A percentile compares a stretch with the other conserved stretches of the same genome.
phyloP scores from a whole-genome alignment of 257 asterid genomes.

The Mitragyna speciosa region DNA sequence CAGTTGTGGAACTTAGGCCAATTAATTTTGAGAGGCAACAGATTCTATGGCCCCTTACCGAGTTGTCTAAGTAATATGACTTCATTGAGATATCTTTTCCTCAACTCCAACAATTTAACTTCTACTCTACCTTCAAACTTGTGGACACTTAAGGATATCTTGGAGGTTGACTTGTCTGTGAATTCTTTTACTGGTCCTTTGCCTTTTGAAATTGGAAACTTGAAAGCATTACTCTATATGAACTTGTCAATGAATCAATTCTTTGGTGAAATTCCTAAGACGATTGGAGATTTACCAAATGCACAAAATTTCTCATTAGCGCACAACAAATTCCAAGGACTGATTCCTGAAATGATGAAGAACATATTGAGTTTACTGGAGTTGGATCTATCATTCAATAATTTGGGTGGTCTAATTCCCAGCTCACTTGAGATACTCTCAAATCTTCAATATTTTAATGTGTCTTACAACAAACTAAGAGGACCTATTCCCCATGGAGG shows the following conservation, averaged over 20 bases:
- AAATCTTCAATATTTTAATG: neutral
- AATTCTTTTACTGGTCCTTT: slow-evolving; percentile 3
- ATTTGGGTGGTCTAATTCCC: neutral
- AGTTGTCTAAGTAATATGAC: neutral
- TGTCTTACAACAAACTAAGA: neutral
- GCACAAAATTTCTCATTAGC: neutral
- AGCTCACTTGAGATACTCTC: neutral
- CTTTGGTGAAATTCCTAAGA: neutral
- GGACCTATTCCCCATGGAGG: neutral
- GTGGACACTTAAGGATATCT: neutral
- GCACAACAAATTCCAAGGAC: slow-evolving; percentile 5
- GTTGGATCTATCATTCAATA: neutral
- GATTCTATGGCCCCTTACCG: neutral
- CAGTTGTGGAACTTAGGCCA: neutral
- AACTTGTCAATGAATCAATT: neutral
- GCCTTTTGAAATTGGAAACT: neutral
- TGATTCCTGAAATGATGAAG: neutral
- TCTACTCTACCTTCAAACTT: neutral
- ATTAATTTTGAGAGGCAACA: neutral
- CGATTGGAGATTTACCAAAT: neutral
- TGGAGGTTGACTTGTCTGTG: neutral
- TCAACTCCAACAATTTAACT: neutral
- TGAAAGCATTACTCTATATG: neutral
- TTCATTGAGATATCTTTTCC: neutral
- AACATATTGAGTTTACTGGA: neutral